Evolutionary conservation across 2,329 filamentous ascomycete genomes (phyloP).

Genomic region (Colletotrichum eremochloae): DNA sequence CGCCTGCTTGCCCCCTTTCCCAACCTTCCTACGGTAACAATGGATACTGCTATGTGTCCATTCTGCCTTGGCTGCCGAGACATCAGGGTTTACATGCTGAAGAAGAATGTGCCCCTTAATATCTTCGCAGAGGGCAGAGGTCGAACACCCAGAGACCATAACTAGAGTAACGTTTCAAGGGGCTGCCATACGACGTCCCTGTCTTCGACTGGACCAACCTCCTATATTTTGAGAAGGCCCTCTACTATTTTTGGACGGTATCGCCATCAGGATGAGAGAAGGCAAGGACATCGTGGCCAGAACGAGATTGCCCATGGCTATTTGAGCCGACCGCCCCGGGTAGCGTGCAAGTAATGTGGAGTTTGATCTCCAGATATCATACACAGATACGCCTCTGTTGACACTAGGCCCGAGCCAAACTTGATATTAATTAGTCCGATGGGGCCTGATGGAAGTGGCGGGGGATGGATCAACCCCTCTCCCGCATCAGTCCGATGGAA

Average conservation of each 20-base stretch:
- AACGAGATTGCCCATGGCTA: slow-evolving; percentile 24
- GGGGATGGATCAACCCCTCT: slow-evolving; percentile 2
- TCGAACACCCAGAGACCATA: background rate
- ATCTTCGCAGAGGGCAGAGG: slow-evolving; percentile 5
- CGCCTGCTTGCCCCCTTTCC: slow-evolving; percentile 28
- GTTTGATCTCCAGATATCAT: background rate
- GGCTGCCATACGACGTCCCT: slow-evolving; percentile 1
- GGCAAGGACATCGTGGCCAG: slow-evolving; percentile 7
- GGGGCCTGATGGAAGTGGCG: background rate
- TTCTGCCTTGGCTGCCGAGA: slow-evolving; percentile 4
- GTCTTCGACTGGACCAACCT: background rate
- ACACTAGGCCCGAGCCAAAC: slow-evolving; percentile 1
- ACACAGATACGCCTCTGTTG: slow-evolving; percentile 17
- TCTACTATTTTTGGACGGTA: slow-evolving; percentile 16
- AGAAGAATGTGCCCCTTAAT: slow-evolving; percentile 14
- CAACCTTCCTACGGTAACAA: slow-evolving; percentile 20
- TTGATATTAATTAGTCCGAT: background rate
- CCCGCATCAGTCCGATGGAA: background rate
- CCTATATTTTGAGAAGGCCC: background rate
- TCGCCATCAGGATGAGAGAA: slow-evolving; percentile 28
- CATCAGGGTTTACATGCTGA: slow-evolving; percentile 3
- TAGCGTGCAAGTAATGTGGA: slow-evolving; percentile 15
- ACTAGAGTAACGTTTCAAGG: background rate
- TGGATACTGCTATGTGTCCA: background rate
- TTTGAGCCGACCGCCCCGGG: slow-evolving; percentile 4